Base-by-base conservation (phyloP, 805 yeast species). In the Candida vaughaniae region DNA sequence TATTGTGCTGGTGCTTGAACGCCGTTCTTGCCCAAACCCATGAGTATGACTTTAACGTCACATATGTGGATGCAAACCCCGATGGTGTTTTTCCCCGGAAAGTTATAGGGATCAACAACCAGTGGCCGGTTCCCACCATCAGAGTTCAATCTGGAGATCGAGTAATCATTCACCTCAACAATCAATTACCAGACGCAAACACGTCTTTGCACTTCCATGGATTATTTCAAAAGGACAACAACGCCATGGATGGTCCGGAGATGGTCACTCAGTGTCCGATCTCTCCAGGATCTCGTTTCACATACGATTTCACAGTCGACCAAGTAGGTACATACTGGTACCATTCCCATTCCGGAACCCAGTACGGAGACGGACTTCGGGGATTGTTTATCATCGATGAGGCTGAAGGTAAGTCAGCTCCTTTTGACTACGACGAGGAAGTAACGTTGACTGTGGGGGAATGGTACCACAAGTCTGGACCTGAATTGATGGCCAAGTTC, bases 391-490 rank as follows among this genome's bases (percentile, higher is more conserved):
- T 84, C 11, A 72, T 85, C 25, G 86, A 81, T 43, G 59, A 55
- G 30, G 17, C 36, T 6, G 41, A 39, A 10, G 31, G 25, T 3
- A 42, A 43, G 15, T 60, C 62, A 22, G 58, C 53, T 12, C 45
- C 56, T 23, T 49, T 62, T 33, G 78, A 81, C 14, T 90, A 77
- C 57, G 96, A 87, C 56, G 93, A 86, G 58, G 96, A 90, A 52
- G 69, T 79, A 15, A 60, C 75, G 11, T 55, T 91, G 43, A 65
- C 85, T 6, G 50, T 93, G 29, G 69, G 84, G 32, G 99, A 93
- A 54, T 90, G 96, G 95, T 93, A 93, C 67, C 96, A 88, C 58
- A 72, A 73, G 31, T 59, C 62, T 34, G 71, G 82, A 22, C 66
- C 68, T 17, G 77, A 62, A 25, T 67, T 84, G 48, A 64, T 71